Base-by-base conservation (phyloP, 2,329 filamentous ascomycete genomes). In the Pseudogymnoascus pannorum region DNA sequence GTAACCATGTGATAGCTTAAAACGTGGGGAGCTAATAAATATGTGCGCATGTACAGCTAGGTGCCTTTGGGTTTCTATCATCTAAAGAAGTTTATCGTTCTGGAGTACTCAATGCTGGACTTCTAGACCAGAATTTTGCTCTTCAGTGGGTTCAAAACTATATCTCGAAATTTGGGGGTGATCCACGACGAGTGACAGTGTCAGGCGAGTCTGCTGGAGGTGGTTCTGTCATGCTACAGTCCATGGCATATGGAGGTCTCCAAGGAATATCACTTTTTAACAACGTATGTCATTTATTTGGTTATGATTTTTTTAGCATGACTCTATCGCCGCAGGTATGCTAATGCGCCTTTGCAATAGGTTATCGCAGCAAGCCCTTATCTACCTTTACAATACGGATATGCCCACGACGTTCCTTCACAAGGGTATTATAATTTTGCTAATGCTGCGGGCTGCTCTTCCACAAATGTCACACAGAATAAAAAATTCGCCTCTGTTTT, bases 161-260 rank as follows among this genome's bases (percentile, higher is more conserved):
- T 62, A 81, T 85, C 59, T 65, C 70, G 1, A 68, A 74, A 1
- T 85, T 86, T 60, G 81, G 83, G 0, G 82, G 83, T 2, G 77
- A 85, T 59, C 75, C 76, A 0, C 64, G 68, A 1, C 75, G 78
- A 5, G 79, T 86, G 0, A 83, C 81, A 0, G 76, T 85, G 16
- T 77, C 77, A 61, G 83, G 84, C 0, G 79, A 82, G 63, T 80
- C 77, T 8, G 81, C 83, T 0, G 83, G 84, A 2, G 82, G 73
- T 0, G 80, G 79, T 0, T 73, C 72, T 9, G 77, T 81, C 2
- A 76, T 81, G 31, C 76, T 79, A 11, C 77, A 78, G 72, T 75
- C 4, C 74, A 75, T 22, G 60, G 61, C 65, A 2, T 66, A 61
- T 44, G 61, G 63, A 6, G 66, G 67, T 9, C 54, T 71, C 73